Base-by-base conservation (phyloP, 306 rosid species). In the Dryas drummondii region DNA sequence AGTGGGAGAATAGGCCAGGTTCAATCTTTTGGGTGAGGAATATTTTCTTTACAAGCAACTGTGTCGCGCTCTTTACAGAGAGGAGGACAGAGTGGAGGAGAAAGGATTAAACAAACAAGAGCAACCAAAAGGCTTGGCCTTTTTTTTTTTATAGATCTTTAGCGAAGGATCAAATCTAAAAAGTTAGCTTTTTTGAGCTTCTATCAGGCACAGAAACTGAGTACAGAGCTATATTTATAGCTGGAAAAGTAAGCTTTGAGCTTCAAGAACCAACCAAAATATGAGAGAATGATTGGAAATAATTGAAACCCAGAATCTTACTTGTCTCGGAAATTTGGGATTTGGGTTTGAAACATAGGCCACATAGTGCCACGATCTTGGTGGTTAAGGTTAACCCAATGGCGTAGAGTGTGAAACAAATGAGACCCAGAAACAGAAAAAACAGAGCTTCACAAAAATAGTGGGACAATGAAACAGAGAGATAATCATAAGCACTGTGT, bases 51-150 rank as follows among this genome's bases (percentile, higher is more conserved):
- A 68, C 70, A 68, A 79, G 53, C 72, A 69, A 55, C 4, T n/a
- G 66, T 54, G 27, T 71, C 75, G 61, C 75, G 68, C 54, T 60
- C 88, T 87, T 86, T 78, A 86, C 86, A 90, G 84, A 76, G 70
- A 69, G 67, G 64, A 74, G 37, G 77, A 80, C 77, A 69, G 81
- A 71, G 78, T 72, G 80, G 42, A 65, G 7, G 68, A 74, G 54
- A 76, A 32, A 3, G 42, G 4, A 46, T 59, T 27, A 72, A 86
- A 80, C 75, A 56, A 76, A 48, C 47, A 66, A 42, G 14, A 66
- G 58, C 56, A 73, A 76, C 22, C 73, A 40, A 58, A 80, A 47
- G 69, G 12, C 51, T 68, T 37, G 63, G 42, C 62, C 61, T 81
- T 81, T 71, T 72, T 71, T 72, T 14, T 67, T 19, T 44, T 45